phyloP scores from a whole-genome alignment of 106 monocot genomes.

The Dendrobium chrysotoxum region DNA sequence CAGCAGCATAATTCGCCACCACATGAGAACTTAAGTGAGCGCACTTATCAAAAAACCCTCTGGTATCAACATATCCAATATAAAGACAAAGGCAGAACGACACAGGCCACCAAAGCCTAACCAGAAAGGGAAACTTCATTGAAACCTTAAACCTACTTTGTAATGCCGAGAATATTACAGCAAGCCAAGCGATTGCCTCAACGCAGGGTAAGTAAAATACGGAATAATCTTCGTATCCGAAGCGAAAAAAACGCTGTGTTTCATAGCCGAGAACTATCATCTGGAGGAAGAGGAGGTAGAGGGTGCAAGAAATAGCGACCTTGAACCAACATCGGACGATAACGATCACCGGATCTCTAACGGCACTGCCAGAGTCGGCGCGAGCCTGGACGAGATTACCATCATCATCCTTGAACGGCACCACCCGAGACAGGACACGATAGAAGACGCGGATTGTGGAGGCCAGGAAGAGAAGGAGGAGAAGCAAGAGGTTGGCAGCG shows the following conservation, averaged over 20 bases:
- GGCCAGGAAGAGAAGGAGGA: slow-evolving; percentile 16
- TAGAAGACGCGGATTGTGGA: slow-evolving; percentile 16
- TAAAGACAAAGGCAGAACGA: slow-evolving; percentile 46
- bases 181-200: slow-evolving; percentile 47
- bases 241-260: slow-evolving; percentile 12
- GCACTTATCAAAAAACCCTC: slow-evolving; percentile 18
- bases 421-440: slow-evolving; percentile 12
- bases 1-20: slow-evolving; percentile 43
- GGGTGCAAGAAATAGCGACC: slow-evolving; percentile 23
- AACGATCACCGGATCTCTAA: slow-evolving; percentile 1
- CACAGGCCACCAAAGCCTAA: slow-evolving; percentile 55
- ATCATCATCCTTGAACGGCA: slow-evolving; percentile 15
- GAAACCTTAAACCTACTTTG: slow-evolving; percentile 22
- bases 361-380: not conserved
- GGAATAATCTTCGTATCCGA: slow-evolving; percentile 1
- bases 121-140: slow-evolving; percentile 39
- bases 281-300: slow-evolving; percentile 39
- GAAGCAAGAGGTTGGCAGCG: slow-evolving; percentile 22
- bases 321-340: slow-evolving; percentile 33
- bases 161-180: slow-evolving; percentile 24
- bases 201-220: slow-evolving; percentile 34
- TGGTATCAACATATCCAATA: slow-evolving; percentile 29
- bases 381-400: not conserved
- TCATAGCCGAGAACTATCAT: slow-evolving; percentile 40
- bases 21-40: slow-evolving; percentile 23